Evolutionary conservation across 805 yeast species (phyloP).

Genomic region (Saturnispora bothae): DNA sequence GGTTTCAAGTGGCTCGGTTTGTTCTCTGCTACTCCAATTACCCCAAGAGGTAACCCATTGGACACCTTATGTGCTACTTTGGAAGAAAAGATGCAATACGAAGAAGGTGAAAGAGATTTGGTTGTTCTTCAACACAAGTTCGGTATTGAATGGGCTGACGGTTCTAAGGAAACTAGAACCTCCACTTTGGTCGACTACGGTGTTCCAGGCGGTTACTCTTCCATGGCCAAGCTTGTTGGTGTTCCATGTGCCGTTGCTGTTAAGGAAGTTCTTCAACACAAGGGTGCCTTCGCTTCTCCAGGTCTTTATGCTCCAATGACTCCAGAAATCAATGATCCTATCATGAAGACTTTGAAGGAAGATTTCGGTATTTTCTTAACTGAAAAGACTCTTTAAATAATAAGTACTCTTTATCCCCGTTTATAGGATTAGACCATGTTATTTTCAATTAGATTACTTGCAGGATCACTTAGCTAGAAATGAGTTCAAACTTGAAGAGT

Average conservation of each 20-base stretch:
- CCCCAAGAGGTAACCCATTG: slow-evolving; percentile 87
- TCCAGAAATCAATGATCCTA: slow-evolving; percentile 81
- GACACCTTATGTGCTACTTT: slow-evolving; percentile 96
- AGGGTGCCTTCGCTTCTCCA: slow-evolving; percentile 59
- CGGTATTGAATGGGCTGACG: slow-evolving; percentile 95
- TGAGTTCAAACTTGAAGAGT: too few species aligned
- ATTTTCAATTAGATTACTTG: too few species aligned
- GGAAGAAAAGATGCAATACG: slow-evolving; percentile 93
- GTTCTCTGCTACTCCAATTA: slow-evolving; percentile 63
- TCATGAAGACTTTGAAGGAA: slow-evolving; percentile 85
- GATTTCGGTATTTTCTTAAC: slow-evolving; percentile 77
- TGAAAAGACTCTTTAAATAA: slow-evolving; percentile 63
- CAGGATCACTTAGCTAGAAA: too few species aligned
- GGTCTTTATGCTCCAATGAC: slow-evolving; percentile 92
- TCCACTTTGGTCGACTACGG: slow-evolving; percentile 94
- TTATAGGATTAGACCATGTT: too few species aligned
- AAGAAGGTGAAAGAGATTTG: slow-evolving; percentile 88
- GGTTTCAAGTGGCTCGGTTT: slow-evolving; percentile 94
- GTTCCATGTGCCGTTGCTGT: slow-evolving; percentile 97
- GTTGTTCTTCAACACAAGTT: slow-evolving; percentile 96
- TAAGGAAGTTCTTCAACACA: slow-evolving; percentile 58
- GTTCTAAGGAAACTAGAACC: slow-evolving; percentile 82
- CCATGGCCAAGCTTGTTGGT: slow-evolving; percentile 98
- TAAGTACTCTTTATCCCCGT: too few species aligned
- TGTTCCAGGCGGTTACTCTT: slow-evolving; percentile 83